Evolutionary conservation across 306 rosid genomes (phyloP), one percentile per base, ranked within the genome.

Genomic region (Cucumis melo): DNA sequence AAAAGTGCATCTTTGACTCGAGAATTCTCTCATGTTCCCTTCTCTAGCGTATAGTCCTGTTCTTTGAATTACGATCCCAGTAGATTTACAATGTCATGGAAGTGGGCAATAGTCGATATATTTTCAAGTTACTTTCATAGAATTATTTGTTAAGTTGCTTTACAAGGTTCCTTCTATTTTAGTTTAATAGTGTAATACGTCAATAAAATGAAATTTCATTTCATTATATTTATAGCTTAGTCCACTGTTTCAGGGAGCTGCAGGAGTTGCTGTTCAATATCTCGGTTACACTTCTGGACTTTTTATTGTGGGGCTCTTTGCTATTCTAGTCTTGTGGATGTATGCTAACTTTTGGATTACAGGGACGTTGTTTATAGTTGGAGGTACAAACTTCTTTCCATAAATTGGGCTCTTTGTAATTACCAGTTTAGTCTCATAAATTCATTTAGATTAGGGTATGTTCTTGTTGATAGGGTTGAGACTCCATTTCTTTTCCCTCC

Each of bases 281-380:
- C 79, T 95, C 88, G 99, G 99, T 29, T 95, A 90, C 82, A 95
- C 99, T 68, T 93, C 99, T 17, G 99, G 99, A 34, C 75, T 95
- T 74, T 95, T 92, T 68, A 92, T 95, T 12, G 98, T 95, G 32
- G 99, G 99, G 80, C 88, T 95, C 68, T 88, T 90, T 34, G 97
- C 84, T 74, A 95, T 95, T 91, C 92, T 95, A 58, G 81, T 95
- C 72, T 86, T 95, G 80, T 95, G 98, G 99, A 92, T 91, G 97
- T 95, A 84, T 80, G 99, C 98, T 78, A 92, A 95, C 89, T 89
- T 95, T 84, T 92, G 98, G 99, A 90, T 95, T 83, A 85, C 97
- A 8, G 99, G 99, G 82, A 81, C 85, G 16, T 84, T 95, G 82
- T 93, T 95, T 80, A 80, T 95, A 46, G 92, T 95, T 73, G 99